These are phyloP conservation scores for Chytriomyces hyalinus DNA, from an alignment of 192 early-diverging fungal genomes.

Conservation along the genomic window DNA sequence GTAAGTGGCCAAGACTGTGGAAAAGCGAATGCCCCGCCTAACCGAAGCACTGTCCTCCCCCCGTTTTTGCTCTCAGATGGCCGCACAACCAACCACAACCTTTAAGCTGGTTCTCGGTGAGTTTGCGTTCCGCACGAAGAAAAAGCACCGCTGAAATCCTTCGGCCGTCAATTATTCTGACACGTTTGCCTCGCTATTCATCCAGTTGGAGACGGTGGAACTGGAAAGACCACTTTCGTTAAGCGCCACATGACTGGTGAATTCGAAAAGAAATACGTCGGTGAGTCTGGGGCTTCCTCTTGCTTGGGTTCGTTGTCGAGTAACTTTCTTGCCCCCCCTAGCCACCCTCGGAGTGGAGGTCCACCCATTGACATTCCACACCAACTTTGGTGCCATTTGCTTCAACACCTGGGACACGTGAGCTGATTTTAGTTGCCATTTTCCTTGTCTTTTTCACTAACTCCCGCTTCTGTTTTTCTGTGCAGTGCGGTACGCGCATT, in stretches of 20 bases:
- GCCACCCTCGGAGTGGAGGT: slow-evolving; percentile 99
- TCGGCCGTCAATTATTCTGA: neutral
- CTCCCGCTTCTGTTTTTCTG: neutral
- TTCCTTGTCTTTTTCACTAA: slow-evolving; percentile 4
- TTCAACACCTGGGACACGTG: slow-evolving; percentile 99
- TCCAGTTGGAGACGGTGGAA: slow-evolving; percentile 95
- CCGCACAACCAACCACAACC: slow-evolving; percentile 57
- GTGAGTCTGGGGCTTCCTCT: slow-evolving; percentile 51
- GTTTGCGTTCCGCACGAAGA: slow-evolving; percentile 2
- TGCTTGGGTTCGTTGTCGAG: neutral
- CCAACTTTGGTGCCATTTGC: slow-evolving; percentile 91
- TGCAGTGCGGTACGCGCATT: neutral
- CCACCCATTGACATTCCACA: slow-evolving; percentile 95
- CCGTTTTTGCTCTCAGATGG: neutral
- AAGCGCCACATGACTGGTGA: slow-evolving; percentile 99
- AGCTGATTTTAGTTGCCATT: slow-evolving; percentile 21
- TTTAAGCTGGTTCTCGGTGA: slow-evolving; percentile 92
- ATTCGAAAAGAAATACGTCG: slow-evolving; percentile 99
- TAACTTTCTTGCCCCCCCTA: slow-evolving; percentile 29
- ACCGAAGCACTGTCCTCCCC: no score
- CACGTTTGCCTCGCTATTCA: neutral
- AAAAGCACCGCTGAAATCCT: no score
- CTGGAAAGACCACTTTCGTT: slow-evolving; percentile 99
- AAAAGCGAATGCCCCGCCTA: no score
- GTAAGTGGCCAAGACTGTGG: no score